Evolutionary conservation across 140 eudicot species (phyloP), one percentile per base, ranked within the genome.

Genomic region (Anethum foeniculum): DNA sequence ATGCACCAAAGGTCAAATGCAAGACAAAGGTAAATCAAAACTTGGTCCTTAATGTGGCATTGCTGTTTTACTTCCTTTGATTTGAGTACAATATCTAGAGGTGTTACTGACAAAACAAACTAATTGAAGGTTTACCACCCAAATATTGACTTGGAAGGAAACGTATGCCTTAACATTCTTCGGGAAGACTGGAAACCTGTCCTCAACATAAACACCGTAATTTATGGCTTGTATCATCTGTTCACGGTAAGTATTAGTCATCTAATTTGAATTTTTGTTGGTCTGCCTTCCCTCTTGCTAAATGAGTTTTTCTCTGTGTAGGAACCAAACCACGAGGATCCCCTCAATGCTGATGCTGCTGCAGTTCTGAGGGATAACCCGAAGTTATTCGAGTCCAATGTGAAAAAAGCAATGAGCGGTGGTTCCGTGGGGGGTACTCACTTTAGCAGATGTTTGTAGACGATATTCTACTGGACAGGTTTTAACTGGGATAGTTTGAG

Each of bases 121-220:
- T 54, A 38, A 71, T 81, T 78, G 52, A 85, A 96, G 99, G 98
- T 95, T 25, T 96, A 96, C 80, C 99, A 96, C 86, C 99, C 99
- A 41, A 96, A 96, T 86, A 96, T 96, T 39, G 99, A 96, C 87
- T 91, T 96, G 91, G 99, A 96, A 82, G 99, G 99, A 82, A 96
- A 96, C 39, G 99, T 96, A 60, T 95, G 99, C 88, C 95, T 96
- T 28, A 96, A 96, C 98, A 93, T 96, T 87, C 96, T 96, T 75
- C 91, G 99, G 34, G 99, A 96, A 85, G 99, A 96, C 82, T 96
- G 99, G 98, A 96, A 93, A 78, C 99, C 99, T 49, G 99, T 96
- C 82, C 88, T 96, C 48, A 96, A 87, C 86, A 91, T 96, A 62
- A 96, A 96, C 88, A 96, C 99, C 16, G 81, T 96, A 74, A 90